Conservation (phyloP, 371 early-diverging fungal genomes). For the Mucor lusitanicus region DNA sequence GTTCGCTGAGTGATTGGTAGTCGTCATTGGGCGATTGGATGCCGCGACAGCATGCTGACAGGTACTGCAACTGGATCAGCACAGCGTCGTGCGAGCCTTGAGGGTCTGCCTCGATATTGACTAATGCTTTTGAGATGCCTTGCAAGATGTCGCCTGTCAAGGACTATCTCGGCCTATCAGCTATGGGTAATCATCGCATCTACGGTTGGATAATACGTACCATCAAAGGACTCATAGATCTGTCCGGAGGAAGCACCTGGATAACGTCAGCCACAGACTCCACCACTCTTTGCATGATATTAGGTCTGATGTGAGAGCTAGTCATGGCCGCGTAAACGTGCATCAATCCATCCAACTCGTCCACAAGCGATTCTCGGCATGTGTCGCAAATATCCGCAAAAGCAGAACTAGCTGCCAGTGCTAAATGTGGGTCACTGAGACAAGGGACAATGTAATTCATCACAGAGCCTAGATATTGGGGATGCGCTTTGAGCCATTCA, state of each 20-base stretch:
- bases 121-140: slow-evolving; percentile 33
- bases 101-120: slow-evolving; percentile 14
- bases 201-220: slow-evolving; percentile 28
- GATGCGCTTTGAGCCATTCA: slow-evolving; percentile 73
- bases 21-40: slow-evolving; percentile 57
- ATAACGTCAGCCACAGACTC: slow-evolving; percentile 75
- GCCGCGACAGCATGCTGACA: slow-evolving; percentile 57
- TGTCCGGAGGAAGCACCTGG: slow-evolving; percentile 62
- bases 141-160: slow-evolving; percentile 49
- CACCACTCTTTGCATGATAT: slow-evolving; percentile 68
- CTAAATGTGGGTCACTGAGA: slow-evolving; percentile 59
- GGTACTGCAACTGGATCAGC: slow-evolving; percentile 42
- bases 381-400: slow-evolving; percentile 77
- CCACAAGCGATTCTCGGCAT: slow-evolving; percentile 68
- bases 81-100: slow-evolving; percentile 20
- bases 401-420: slow-evolving; percentile 65
- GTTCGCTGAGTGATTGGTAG: slow-evolving; percentile 36
- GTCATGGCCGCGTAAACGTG: slow-evolving; percentile 57
- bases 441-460: slow-evolving; percentile 71
- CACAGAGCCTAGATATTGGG: slow-evolving; percentile 58
- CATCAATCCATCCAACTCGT: slow-evolving; percentile 63
- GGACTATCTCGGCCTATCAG: slow-evolving; percentile 19
- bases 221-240: slow-evolving; percentile 58
- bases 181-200: not conserved
- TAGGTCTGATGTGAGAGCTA: slow-evolving; percentile 39